Evolutionary conservation across 164 flowering plant genomes (phyloP), one percentile per base, ranked within the genome.

Genomic region (Stephania yunnanensis): DNA sequence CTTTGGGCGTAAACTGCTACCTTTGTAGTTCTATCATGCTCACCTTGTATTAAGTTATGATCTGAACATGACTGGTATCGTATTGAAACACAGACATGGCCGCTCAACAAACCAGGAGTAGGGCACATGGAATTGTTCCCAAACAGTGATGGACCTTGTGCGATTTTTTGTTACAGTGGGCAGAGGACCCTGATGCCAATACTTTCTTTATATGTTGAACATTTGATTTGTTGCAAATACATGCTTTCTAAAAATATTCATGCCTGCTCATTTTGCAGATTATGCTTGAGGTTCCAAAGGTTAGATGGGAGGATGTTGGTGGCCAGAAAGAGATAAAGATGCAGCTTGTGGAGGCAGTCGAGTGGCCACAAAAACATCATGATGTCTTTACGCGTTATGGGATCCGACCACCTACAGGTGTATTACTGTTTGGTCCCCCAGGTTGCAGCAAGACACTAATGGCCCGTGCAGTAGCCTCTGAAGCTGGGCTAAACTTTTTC

Each of bases 391-490:
- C 77, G 73, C 89, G 93, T 36, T 86, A 94, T 75, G 98, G 99
- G 45, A 89, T 86, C 48, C 84, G 85, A 1, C 98, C 97, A n/a
- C 99, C 99, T 29, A 84, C 87, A 44, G 97, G 98, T 8, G 84
- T 95, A 4, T 77, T 96, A 81, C 19, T 96, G 89, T 96, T 89
- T 85, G 99, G 99, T 75, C 99, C 99, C 80, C 99, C 99, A 64
- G 99, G 99, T 77, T 96, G 99, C 83, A 96, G 99, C 86, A 96
- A 96, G 83, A 96, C 99, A 36, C 91, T 96, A 25, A 78, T 96
- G 89, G 98, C 99, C 36, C 93, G 98, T 74, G 98, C 98, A 20
- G 98, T 94, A 52, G 99, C 99, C 79, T 92, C 98, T 83, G 90
- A 92, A 83, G 93, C 98, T 72, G 88, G 92, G 61, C 81, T 93